phyloP scores from a whole-genome alignment of 495 filamentous ascomycete genomes.

The Pyronema domesticum region DNA sequence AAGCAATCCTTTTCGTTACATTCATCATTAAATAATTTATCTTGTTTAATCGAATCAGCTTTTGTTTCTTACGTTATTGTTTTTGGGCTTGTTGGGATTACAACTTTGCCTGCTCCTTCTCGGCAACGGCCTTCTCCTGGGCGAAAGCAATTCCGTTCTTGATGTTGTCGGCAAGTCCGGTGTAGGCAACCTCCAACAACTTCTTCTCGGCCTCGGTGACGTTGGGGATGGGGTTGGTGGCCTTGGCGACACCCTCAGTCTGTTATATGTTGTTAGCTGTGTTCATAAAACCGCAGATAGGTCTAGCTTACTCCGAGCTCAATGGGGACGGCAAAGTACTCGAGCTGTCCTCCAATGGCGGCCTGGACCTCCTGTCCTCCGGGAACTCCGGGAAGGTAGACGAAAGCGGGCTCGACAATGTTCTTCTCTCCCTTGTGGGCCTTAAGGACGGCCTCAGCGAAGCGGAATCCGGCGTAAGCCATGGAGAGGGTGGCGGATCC shows the following conservation, averaged over 20 bases:
- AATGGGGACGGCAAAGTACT: constrained; percentile 91
- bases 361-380: constrained; percentile 73
- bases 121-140: not conserved
- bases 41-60: too few species aligned
- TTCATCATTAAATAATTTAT: too few species aligned
- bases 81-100: constrained; percentile 13
- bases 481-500: constrained; percentile 94
- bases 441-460: constrained; percentile 83
- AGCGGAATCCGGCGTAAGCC: constrained; percentile 91
- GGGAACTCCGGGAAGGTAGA: constrained; percentile 77
- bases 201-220: constrained; percentile 70
- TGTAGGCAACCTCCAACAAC: constrained; percentile 55
- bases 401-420: constrained; percentile 81
- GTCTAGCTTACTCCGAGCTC: constrained; percentile 64
- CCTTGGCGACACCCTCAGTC: constrained; percentile 69
- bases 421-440: constrained; percentile 56
- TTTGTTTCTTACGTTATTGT: too few species aligned
- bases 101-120: constrained; percentile 19
- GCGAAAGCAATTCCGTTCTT: constrained; percentile 77
- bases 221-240: constrained; percentile 52
- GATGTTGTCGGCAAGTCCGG: constrained; percentile 78
- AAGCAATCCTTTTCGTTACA: too few species aligned
- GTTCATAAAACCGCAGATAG: constrained; percentile 10
- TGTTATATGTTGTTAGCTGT: constrained; percentile 29
- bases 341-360: constrained; percentile 46